phyloP scores from a whole-genome alignment of 1,139 yeast genomes.

The Blastobotrys malaysiensis region DNA sequence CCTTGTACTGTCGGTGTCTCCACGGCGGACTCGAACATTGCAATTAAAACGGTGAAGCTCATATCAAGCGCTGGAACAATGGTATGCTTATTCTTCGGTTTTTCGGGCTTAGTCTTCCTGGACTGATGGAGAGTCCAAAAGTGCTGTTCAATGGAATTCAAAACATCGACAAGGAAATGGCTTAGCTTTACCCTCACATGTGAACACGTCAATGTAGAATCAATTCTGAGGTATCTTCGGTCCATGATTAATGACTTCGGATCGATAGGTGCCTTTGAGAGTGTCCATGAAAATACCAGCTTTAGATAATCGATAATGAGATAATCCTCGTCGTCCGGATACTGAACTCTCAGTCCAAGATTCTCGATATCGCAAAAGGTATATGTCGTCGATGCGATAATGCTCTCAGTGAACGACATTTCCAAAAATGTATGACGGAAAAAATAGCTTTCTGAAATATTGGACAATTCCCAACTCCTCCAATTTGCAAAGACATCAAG shows the following conservation, averaged over 20 bases:
- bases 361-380: constrained; percentile 30
- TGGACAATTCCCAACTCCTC: constrained; percentile 85
- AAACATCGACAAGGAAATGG: constrained; percentile 17
- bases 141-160: constrained; percentile 9
- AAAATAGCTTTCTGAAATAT: constrained; percentile 48
- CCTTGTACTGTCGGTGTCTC: neutral
- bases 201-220: constrained; percentile 20
- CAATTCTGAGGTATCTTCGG: constrained; percentile 14
- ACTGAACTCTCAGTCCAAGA: constrained; percentile 27
- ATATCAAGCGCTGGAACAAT: neutral
- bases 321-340: constrained; percentile 31
- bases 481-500: constrained; percentile 62
- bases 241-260: neutral
- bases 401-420: constrained; percentile 27
- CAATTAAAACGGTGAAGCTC: neutral
- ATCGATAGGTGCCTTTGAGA: neutral
- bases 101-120: neutral
- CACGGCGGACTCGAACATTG: neutral
- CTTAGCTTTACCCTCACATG: constrained; percentile 23
- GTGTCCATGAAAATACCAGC: constrained; percentile 21
- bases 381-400: constrained; percentile 25
- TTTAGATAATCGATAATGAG: constrained; percentile 31
- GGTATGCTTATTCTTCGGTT: neutral
- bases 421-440: constrained; percentile 26
- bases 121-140: neutral